Evolutionary conservation across 345 rosid genomes (phyloP).

Genomic region (Eucalyptus leucophloia): DNA sequence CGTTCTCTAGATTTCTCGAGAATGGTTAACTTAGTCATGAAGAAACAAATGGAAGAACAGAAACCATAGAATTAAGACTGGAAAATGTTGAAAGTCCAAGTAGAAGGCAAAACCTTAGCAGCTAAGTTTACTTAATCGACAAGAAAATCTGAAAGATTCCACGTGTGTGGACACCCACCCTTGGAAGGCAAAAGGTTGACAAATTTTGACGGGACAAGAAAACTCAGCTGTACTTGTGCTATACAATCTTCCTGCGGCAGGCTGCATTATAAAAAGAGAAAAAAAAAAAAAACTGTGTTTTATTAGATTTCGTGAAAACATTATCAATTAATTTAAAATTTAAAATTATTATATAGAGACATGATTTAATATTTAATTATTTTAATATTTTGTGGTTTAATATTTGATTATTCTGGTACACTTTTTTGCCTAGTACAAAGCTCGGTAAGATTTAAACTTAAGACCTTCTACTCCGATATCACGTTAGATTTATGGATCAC

Average conservation of each 20-base stretch:
- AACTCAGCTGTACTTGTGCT: not conserved
- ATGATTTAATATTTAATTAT: too few species aligned
- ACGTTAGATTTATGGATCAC: accelerated
- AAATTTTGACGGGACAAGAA: not conserved
- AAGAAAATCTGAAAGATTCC: not conserved
- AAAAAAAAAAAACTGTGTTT: not conserved
- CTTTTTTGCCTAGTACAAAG: too few species aligned
- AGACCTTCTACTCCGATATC: accelerated
- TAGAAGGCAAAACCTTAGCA: not conserved
- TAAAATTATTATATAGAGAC: too few species aligned
- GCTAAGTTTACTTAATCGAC: not conserved
- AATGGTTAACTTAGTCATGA: not conserved
- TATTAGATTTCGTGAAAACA: too few species aligned
- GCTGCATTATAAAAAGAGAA: not conserved
- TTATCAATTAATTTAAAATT: accelerated
- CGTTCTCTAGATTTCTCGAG: not conserved
- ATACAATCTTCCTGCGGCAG: not conserved
- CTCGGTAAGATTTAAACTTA: too few species aligned
- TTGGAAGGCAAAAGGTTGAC: not conserved
- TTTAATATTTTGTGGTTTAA: accelerated
- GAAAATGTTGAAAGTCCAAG: not conserved
- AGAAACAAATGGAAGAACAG: not conserved
- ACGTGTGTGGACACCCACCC: not conserved
- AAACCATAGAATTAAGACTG: not conserved
- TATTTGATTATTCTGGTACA: too few species aligned